Evolutionary conservation across 768 basidiomycete species (phyloP), one percentile per base, ranked within the genome.

Genomic region (Terana coerulea): DNA sequence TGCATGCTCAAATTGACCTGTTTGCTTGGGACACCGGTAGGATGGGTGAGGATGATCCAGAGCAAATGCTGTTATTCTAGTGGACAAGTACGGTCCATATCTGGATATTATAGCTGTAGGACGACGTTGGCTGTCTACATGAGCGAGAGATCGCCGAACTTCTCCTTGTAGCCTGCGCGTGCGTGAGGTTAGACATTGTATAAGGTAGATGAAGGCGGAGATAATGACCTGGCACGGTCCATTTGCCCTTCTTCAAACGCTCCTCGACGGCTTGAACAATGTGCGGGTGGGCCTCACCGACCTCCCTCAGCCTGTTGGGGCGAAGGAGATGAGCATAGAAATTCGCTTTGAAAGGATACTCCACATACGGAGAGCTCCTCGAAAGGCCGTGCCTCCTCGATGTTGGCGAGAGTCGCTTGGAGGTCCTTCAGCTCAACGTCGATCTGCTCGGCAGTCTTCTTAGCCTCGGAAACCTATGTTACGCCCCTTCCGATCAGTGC

Each of bases 211-310:
- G 30, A 35, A n/a, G 8, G 50, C 9, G 43, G 14, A 19, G 33
- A 19, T n/a, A 63, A 76, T 48, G 66, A 86, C 94, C 95, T 63
- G 95, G 95, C 52, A 98, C 95, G 63, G 88, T 92, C 88, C 92
- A 97, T 76, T 98, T 97, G 71, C 95, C 95, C 75, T 98, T 94
- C 81, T 88, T 85, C 57, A 98, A 70, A 93, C 97, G 95, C 59
- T 78, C 88, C 74, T 98, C 92, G 53, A 97, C 91, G 36, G 88
- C 84, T 71, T 97, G 84, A 33, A 77, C 74, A 69, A 98, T 84
- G 69, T 91, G 91, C 15, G 97, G 97, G 71, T 97, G 88, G 22
- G 95, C 95, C 55, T 85, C 78, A 59, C 86, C 84, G 60, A 98
- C 90, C 55, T 99, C 95, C 64, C 22, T 88, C 85, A 56, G 85